Evolutionary conservation across 306 rosid genomes (phyloP).

Genomic region (Boehmeria nivea): DNA sequence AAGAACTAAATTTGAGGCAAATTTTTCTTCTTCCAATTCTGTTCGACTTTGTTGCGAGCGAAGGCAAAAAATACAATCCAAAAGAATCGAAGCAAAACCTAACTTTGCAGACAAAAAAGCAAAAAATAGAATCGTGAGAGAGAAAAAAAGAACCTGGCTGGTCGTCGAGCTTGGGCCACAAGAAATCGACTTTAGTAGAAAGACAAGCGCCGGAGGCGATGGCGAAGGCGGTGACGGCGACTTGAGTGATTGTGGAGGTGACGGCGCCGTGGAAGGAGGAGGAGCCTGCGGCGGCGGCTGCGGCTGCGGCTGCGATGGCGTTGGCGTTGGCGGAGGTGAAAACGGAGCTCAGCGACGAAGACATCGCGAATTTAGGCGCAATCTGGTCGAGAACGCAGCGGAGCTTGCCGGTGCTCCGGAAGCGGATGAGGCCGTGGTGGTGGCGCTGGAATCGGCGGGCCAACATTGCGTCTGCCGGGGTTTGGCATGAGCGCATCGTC

Average conservation of each 20-base stretch:
- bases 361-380: conserved; percentile 31
- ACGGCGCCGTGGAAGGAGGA: conserved; percentile 68
- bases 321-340: conserved; percentile 62
- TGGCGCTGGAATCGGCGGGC: conserved; percentile 38
- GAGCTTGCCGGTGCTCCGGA: conserved; percentile 29
- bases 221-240: conserved; percentile 93
- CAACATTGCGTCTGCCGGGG: conserved; percentile 30
- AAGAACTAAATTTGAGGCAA: neutral
- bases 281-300: conserved; percentile 58
- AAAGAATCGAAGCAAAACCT: neutral
- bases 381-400: conserved; percentile 54
- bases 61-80: neutral
- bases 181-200: conserved; percentile 83
- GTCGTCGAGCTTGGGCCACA: conserved; percentile 85
- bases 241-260: conserved; percentile 86
- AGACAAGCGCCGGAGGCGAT: conserved; percentile 98
- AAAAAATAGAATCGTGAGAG: neutral
- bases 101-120: no score
- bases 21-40: neutral
- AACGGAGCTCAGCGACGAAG: conserved; percentile 53
- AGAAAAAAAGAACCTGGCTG: conserved; percentile 56
- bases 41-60: neutral
- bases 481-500: conserved; percentile 47
- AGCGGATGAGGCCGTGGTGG: conserved; percentile 31
- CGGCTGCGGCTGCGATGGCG: no score